Evolutionary conservation across 2,329 filamentous ascomycete species (phyloP).

Genomic region (Elsinoe australis): DNA sequence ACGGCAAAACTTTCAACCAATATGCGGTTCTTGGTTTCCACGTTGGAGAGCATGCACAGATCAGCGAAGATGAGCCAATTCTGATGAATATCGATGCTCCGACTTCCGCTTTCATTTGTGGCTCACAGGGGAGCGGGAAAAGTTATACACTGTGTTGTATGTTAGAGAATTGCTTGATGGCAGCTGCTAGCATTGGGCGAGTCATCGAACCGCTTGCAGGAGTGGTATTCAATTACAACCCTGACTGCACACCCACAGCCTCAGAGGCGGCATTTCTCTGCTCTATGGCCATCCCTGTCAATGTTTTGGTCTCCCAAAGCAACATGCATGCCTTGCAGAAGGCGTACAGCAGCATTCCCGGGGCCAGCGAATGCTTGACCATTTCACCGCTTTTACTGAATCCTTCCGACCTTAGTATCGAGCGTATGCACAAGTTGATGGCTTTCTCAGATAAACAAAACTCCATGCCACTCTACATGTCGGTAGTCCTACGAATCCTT

Average conservation of each 20-base stretch:
- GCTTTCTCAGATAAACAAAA: constrained; percentile 37
- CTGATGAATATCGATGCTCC: constrained; percentile 50
- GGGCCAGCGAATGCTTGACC: constrained; percentile 34
- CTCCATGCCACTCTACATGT: constrained; percentile 49
- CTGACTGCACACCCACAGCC: constrained; percentile 42
- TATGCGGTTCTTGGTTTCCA: neutral
- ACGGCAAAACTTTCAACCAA: neutral
- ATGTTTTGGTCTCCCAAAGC: constrained; percentile 46
- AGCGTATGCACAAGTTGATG: constrained; percentile 51
- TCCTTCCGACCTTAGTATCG: constrained; percentile 44
- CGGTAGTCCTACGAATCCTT: constrained; percentile 49
- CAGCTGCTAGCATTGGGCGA: constrained; percentile 35
- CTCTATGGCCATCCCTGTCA: constrained; percentile 41
- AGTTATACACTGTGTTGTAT: constrained; percentile 53
- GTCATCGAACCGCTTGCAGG: constrained; percentile 50
- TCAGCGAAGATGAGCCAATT: constrained; percentile 26
- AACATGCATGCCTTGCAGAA: constrained; percentile 38
- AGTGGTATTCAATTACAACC: constrained; percentile 53
- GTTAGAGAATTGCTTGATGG: constrained; percentile 52
- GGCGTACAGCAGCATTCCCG: constrained; percentile 37
- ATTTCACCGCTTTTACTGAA: constrained; percentile 43
- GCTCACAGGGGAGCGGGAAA: constrained; percentile 56
- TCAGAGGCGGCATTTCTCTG: constrained; percentile 53
- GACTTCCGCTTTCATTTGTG: constrained; percentile 55
- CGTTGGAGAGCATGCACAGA: neutral